Evolutionary conservation across 306 rosid species (phyloP), one percentile per base, ranked within the genome.

Genomic region (Pueraria montana): DNA sequence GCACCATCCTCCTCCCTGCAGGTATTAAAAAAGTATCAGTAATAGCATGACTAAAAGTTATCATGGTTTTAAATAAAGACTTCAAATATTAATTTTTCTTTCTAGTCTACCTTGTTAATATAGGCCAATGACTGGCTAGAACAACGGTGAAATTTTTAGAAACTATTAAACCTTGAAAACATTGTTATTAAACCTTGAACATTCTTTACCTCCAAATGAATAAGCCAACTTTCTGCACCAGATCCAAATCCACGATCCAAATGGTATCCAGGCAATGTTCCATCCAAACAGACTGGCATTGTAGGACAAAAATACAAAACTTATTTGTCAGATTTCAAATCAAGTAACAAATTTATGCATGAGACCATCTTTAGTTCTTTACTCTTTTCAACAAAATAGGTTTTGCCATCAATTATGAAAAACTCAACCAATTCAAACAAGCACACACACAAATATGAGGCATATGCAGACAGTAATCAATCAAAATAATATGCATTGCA

Each of bases 1-100:
- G 64, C 98, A 94, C 97, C 98, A 94, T 38, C 98, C 97, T 23
- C 98, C 97, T 61, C 98, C 98, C 96, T 93, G 84, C 45, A 78
- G 45, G 40, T 72, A 58, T 69, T 67, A 32, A 79, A 68, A 82
- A 78, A 69, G 62, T 26, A 38, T 45, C 9, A 58, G 43, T 9
- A 36, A 16, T 59, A 43, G 56, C 83, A 65, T 10, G 7, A 43
- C 32, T 17, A 55, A 8, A 38, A 48, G 46, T 26, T 26, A 69
- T 58, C 66, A 81, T 26, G 14, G 71, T 69, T n/a, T n/a, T 64
- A n/a, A 59, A 56, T 52, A 10, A 76, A 10, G 16, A 77, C 26
- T 34, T 49, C 80, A 65, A 40, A 14, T 69, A 49, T 8, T 50
- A 27, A 8, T 17, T 23, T 61, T 48, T 38, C 53, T 65, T 20